phyloP scores from a whole-genome alignment of 305 asterid genomes.

The Rubia peregrina region DNA sequence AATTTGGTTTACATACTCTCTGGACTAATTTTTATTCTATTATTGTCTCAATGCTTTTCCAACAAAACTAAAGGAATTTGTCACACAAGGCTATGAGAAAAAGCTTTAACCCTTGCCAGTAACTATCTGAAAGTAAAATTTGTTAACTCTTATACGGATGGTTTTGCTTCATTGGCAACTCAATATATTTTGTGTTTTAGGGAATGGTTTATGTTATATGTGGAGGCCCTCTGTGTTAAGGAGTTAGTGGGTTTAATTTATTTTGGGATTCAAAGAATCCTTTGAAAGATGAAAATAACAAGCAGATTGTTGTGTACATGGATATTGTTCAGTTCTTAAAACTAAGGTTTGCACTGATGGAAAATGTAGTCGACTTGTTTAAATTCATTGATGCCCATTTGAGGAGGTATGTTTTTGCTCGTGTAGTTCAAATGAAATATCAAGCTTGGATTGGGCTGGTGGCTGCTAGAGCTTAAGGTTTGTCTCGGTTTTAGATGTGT shows the following conservation, averaged over 20 bases:
- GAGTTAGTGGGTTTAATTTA: constrained; percentile 81
- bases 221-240: constrained; percentile 97
- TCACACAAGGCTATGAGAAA: constrained; percentile 36
- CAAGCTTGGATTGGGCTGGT: constrained; percentile 75
- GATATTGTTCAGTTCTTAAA: constrained; percentile 51
- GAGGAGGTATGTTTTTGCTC: constrained; percentile 69
- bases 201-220: constrained; percentile 78
- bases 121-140: constrained; percentile 1
- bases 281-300: constrained; percentile 54
- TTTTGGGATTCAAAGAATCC: constrained; percentile 50
- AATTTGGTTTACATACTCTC: neutral
- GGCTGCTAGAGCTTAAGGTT: constrained; percentile 89
- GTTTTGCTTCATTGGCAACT: neutral
- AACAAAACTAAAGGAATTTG: constrained; percentile 55
- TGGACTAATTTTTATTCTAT: neutral
- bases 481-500: constrained; percentile 83
- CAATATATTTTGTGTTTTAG: constrained; percentile 19
- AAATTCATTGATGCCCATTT: constrained; percentile 54
- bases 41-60: constrained; percentile 40
- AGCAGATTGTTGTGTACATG: constrained; percentile 62
- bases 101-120: constrained; percentile 73
- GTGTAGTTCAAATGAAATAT: constrained; percentile 56
- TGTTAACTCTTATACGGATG: too few species aligned
- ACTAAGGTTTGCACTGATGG: constrained; percentile 66
- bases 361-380: constrained; percentile 74